Conservation (phyloP, 2,329 filamentous ascomycete species). For the Fusarium sp. region DNA sequence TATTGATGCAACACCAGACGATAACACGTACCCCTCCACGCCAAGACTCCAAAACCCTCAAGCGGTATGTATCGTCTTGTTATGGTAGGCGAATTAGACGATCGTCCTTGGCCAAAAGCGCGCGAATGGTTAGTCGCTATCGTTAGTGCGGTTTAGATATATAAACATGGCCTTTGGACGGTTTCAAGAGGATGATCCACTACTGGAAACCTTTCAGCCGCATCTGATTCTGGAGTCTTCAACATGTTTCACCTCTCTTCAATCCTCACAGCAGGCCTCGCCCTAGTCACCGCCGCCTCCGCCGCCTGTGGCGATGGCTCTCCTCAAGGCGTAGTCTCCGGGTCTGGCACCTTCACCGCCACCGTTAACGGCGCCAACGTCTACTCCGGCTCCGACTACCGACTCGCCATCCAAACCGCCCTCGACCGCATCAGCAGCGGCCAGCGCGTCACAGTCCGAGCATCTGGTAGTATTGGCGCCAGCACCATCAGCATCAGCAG, state of each 20-base stretch:
- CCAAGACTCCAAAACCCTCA: no score
- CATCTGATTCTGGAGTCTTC: neutral
- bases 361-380: conserved; percentile 59
- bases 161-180: neutral
- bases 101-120: neutral
- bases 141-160: accelerated
- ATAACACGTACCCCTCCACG: conserved; percentile 8
- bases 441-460: conserved; percentile 66
- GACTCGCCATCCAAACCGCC: conserved; percentile 66
- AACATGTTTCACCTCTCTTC: conserved; percentile 54
- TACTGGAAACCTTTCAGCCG: neutral
- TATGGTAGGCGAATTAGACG: neutral
- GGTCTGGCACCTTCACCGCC: conserved; percentile 62
- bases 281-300: conserved; percentile 54
- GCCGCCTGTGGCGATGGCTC: conserved; percentile 64
- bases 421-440: conserved; percentile 65
- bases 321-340: conserved; percentile 62
- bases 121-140: neutral
- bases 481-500: conserved; percentile 63
- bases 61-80: no score
- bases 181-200: accelerated
- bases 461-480: conserved; percentile 68
- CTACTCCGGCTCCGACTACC: conserved; percentile 68
- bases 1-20: neutral
- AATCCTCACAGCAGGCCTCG: conserved; percentile 57